Conservation (phyloP, 108 stramenopile genomes). For the Stephanodiscus triporus region DNA sequence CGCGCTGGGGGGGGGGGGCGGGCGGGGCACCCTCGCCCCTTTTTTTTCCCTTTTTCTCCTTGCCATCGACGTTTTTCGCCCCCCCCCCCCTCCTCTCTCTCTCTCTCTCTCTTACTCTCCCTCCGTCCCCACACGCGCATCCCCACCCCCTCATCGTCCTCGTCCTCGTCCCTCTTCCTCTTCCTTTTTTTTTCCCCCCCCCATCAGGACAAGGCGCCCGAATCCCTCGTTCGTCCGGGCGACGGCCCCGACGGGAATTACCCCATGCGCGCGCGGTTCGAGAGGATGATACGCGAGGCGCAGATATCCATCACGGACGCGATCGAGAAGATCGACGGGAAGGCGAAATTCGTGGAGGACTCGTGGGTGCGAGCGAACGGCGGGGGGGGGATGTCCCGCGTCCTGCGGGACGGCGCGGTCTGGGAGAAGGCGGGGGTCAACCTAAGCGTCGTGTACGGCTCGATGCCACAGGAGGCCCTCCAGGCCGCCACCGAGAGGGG, state of each 20-base stretch:
- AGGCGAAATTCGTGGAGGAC: conserved; percentile 91
- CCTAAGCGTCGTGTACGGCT: conserved; percentile 96
- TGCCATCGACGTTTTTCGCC: neutral
- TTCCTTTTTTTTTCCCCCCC: neutral
- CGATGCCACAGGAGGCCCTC: conserved; percentile 93
- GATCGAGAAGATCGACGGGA: conserved; percentile 93
- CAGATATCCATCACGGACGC: conserved; percentile 91
- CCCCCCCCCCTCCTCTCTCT: neutral
- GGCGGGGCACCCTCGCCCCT: neutral
- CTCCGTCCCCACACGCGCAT: too few species aligned
- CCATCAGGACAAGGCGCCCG: conserved; percentile 45
- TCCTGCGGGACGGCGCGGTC: conserved; percentile 92
- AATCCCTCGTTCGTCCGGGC: conserved; percentile 80
- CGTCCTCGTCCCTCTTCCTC: neutral
- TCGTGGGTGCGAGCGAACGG: conserved; percentile 94
- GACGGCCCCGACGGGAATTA: conserved; percentile 94
- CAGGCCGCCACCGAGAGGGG: conserved; percentile 96
- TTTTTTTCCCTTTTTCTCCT: neutral
- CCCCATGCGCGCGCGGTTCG: conserved; percentile 93
- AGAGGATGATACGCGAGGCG: conserved; percentile 90
- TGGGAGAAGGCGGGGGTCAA: conserved; percentile 99
- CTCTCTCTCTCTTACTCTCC: neutral
- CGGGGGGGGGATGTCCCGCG: conserved; percentile 96
- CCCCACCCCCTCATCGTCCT: neutral
- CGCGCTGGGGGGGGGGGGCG: neutral